Percentiles rank a stretch among this genome's conserved stretches.
Evolutionary conservation across 176 grass and related monocot species (phyloP).

Genomic region (Eleusine coracana): DNA sequence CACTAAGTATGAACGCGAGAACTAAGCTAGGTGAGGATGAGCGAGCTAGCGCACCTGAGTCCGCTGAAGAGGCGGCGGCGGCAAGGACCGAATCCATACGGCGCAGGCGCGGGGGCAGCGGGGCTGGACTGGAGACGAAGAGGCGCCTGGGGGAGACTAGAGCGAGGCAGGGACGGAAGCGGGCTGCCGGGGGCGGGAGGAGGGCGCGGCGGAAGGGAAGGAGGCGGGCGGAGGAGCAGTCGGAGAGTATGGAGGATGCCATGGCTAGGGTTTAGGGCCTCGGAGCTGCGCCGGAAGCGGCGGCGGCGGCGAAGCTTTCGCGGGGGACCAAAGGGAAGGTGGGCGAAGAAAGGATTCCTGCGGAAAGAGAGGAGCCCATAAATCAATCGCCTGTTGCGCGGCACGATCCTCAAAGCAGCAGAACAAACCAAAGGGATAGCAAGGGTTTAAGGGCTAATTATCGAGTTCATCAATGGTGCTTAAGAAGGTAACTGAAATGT

Average conservation of each 20-base stretch:
- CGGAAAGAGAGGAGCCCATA: background rate
- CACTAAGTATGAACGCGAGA: background rate
- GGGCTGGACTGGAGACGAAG: background rate
- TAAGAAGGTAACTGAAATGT: background rate
- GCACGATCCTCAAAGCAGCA: constrained; percentile 2
- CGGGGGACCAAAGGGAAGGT: background rate
- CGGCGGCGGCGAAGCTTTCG: background rate
- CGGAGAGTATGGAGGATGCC: constrained; percentile 59
- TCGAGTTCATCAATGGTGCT: background rate
- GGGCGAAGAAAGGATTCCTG: background rate
- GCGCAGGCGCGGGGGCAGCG: constrained; percentile 21
- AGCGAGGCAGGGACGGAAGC: constrained; percentile 31
- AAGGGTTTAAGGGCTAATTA: constrained; percentile 3
- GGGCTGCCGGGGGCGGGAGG: constrained; percentile 16
- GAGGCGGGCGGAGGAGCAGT: constrained; percentile 59
- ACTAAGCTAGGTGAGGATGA: background rate
- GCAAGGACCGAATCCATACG: constrained; percentile 27
- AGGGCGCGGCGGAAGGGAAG: constrained; percentile 50
- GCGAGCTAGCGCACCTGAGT: constrained; percentile 30
- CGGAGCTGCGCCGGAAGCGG: background rate
- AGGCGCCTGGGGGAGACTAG: constrained; percentile 19
- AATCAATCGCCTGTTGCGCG: background rate
- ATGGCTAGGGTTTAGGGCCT: constrained; percentile 21
- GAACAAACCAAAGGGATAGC: background rate
- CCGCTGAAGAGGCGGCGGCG: constrained; percentile 26